These are phyloP conservation scores for Candida chilensis DNA, from an alignment of 805 yeast species.

Conservation along the genomic window DNA sequence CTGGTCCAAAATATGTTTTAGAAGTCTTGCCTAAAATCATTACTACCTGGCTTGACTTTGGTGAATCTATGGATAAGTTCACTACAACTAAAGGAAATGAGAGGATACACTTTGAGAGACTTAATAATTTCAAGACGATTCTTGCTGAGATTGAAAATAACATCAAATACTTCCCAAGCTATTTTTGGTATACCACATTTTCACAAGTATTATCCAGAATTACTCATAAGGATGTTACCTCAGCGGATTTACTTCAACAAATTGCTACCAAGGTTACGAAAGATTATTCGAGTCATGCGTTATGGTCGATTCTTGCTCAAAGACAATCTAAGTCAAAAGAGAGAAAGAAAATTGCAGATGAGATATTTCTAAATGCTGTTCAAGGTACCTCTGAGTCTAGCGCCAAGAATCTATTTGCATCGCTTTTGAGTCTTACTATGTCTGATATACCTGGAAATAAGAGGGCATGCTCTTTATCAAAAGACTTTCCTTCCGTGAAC, in stretches of 20 bases:
- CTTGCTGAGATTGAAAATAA: constrained; percentile 37
- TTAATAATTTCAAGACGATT: constrained; percentile 32
- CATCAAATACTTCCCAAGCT: constrained; percentile 33
- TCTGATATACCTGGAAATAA: too few species aligned
- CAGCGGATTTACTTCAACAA: constrained; percentile 45
- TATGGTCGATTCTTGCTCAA: constrained; percentile 80
- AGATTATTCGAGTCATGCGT: constrained; percentile 70
- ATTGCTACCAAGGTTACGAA: constrained; percentile 49
- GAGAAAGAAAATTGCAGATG: constrained; percentile 35
- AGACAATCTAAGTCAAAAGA: constrained; percentile 44
- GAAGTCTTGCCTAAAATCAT: constrained; percentile 88
- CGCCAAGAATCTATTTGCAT: constrained; percentile 15
- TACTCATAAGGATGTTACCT: constrained; percentile 47
- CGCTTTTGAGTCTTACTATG: too few species aligned
- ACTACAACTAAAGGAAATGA: constrained; percentile 17
- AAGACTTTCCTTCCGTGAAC: too few species aligned
- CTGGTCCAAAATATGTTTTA: constrained; percentile 57
- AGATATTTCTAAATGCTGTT: constrained; percentile 24
- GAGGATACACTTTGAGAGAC: constrained; percentile 15
- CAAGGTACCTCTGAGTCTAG: constrained; percentile 10
- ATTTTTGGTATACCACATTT: constrained; percentile 72
- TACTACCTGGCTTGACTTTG: constrained; percentile 85
- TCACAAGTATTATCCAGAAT: constrained; percentile 83
- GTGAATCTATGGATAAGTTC: constrained; percentile 18
- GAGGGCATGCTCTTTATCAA: too few species aligned